phyloP scores from a whole-genome alignment of 257 asterid species.

The Avicennia marina region DNA sequence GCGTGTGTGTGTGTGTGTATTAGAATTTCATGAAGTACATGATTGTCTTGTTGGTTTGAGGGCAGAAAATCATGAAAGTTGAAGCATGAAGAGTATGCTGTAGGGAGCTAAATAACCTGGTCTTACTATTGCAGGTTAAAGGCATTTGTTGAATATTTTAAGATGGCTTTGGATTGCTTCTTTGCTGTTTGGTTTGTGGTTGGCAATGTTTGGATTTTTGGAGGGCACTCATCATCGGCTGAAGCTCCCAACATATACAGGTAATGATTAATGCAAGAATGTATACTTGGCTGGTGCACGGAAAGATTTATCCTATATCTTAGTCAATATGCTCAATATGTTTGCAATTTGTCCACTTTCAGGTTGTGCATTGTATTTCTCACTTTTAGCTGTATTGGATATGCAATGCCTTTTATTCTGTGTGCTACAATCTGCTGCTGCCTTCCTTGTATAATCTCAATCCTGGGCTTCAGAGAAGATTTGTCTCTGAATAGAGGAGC shows the following conservation, averaged over 20 bases:
- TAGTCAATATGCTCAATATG: background rate
- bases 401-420: constrained; percentile 96
- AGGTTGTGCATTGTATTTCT: constrained; percentile 95
- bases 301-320: background rate
- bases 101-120: constrained; percentile 20
- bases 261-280: constrained; percentile 45
- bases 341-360: constrained; percentile 18
- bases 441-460: constrained; percentile 91
- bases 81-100: background rate
- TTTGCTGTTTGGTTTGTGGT: constrained; percentile 98
- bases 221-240: constrained; percentile 77
- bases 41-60: background rate
- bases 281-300: background rate
- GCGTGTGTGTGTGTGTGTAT: too few species aligned
- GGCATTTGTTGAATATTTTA: constrained; percentile 69
- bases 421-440: constrained; percentile 95
- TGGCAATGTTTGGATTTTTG: constrained; percentile 95
- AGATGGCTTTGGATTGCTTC: constrained; percentile 97
- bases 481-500: constrained; percentile 84
- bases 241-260: constrained; percentile 93
- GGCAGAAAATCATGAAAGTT: background rate
- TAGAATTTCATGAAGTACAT: too few species aligned
- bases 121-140: constrained; percentile 58
- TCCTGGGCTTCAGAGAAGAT: constrained; percentile 89
- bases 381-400: constrained; percentile 85